Percentiles rank a stretch among this genome's conserved stretches.
Conservation (phyloP, 164 flowering plant genomes). For the Annona squamosa region DNA sequence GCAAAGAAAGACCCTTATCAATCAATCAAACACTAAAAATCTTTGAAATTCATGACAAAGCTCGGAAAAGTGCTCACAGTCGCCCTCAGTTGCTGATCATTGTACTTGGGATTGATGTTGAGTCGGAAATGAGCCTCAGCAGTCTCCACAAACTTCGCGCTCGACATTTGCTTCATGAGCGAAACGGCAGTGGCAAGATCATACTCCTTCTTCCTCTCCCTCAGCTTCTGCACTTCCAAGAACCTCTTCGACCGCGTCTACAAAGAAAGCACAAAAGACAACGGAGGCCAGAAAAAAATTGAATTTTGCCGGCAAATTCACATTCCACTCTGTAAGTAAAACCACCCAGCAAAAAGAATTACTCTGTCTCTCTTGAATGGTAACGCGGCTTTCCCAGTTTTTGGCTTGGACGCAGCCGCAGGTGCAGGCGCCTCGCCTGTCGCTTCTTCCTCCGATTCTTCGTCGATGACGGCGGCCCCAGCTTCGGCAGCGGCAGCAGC, state of each 20-base stretch:
- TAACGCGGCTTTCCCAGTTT: slow-evolving; percentile 87
- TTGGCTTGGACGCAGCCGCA: slow-evolving; percentile 40
- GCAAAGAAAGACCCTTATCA: neutral
- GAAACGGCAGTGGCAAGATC: slow-evolving; percentile 72
- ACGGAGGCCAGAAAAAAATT: neutral
- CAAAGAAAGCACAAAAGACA: neutral
- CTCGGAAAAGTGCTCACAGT: slow-evolving; percentile 43
- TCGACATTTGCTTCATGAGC: slow-evolving; percentile 67
- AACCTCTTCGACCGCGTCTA: slow-evolving; percentile 91
- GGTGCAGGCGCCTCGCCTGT: slow-evolving; percentile 18
- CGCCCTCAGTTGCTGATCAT: slow-evolving; percentile 97
- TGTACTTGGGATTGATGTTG: slow-evolving; percentile 94
- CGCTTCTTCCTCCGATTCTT: slow-evolving; percentile 23
- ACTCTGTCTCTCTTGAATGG: slow-evolving; percentile 85
- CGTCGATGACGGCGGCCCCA: slow-evolving; percentile 18
- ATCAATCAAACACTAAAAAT: neutral
- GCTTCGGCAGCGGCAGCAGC: slow-evolving; percentile 27
- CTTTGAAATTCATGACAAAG: neutral
- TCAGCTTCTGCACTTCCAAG: slow-evolving; percentile 84
- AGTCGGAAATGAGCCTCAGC: slow-evolving; percentile 95
- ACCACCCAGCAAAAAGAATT: slow-evolving; percentile 2
- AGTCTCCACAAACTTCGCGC: slow-evolving; percentile 71
- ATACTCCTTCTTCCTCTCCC: slow-evolving; percentile 82
- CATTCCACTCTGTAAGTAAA: neutral
- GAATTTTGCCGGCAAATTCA: neutral